phyloP scores from a whole-genome alignment of 2,329 filamentous ascomycete genomes.

The Tolypocladium guangdongense region DNA sequence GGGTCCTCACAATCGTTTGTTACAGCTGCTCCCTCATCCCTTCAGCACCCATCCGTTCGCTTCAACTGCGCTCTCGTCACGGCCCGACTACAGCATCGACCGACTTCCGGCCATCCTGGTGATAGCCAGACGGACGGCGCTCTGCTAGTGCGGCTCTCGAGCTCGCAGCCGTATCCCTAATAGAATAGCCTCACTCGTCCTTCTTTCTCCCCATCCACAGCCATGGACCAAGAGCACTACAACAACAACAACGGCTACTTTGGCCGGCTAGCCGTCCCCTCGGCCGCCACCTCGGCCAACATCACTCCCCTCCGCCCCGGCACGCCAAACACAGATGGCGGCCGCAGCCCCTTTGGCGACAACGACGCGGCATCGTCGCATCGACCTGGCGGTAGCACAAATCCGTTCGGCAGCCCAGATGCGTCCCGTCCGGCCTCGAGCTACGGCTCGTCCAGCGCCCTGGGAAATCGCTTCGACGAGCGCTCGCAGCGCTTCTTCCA shows the following conservation, averaged over 20 bases:
- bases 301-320: conserved; percentile 29
- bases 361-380: conserved; percentile 25
- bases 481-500: conserved; percentile 53
- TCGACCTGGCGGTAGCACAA: conserved; percentile 17
- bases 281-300: conserved; percentile 25
- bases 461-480: conserved; percentile 24
- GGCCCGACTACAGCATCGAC: background rate
- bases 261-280: conserved; percentile 17
- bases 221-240: conserved; percentile 17
- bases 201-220: background rate
- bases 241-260: conserved; percentile 11
- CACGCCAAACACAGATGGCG: conserved; percentile 29
- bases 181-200: background rate
- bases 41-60: no score
- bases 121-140: background rate
- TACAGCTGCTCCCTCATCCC: background rate
- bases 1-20: background rate
- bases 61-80: background rate
- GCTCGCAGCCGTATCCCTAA: background rate
- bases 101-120: background rate
- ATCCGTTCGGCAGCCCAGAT: conserved; percentile 36
- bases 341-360: conserved; percentile 30
- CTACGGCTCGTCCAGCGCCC: conserved; percentile 32
- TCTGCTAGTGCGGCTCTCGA: background rate
- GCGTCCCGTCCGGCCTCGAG: conserved; percentile 36